Evolutionary conservation across 495 filamentous ascomycete species (phyloP).

Genomic region (Penicillium cinerascens): DNA sequence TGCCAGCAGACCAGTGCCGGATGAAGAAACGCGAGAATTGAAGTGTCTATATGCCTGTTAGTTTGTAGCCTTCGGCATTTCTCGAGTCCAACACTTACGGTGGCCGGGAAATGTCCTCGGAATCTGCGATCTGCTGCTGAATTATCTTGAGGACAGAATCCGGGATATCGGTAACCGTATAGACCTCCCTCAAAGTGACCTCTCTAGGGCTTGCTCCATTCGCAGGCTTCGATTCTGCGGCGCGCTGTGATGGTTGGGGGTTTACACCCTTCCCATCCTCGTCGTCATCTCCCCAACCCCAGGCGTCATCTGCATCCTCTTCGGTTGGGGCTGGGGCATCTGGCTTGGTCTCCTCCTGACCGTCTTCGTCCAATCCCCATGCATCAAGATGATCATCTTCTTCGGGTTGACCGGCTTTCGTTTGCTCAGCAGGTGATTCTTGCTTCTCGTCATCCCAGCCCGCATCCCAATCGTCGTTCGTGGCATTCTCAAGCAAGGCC

Average conservation of each 20-base stretch:
- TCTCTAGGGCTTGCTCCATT: constrained; percentile 41
- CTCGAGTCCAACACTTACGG: constrained; percentile 40
- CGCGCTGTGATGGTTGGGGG: constrained; percentile 10
- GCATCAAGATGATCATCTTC: constrained; percentile 62
- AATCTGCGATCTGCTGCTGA: constrained; percentile 64
- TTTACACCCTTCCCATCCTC: constrained; percentile 29
- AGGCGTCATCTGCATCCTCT: constrained; percentile 56
- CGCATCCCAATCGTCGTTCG: constrained; percentile 67
- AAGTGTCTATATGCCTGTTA: constrained; percentile 35
- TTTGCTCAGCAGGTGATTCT: constrained; percentile 28
- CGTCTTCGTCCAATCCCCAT: constrained; percentile 60
- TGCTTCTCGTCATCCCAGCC: constrained; percentile 66
- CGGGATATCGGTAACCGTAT: constrained; percentile 83
- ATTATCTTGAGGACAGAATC: constrained; percentile 71
- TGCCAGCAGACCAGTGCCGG: constrained; percentile 70
- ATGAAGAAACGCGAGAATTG: constrained; percentile 59
- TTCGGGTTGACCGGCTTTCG: constrained; percentile 6
- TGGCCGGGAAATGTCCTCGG: constrained; percentile 54
- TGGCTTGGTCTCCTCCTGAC: constrained; percentile 23
- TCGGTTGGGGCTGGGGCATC: constrained; percentile 13
- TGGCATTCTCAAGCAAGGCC: constrained; percentile 53
- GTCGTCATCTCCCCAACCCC: constrained; percentile 70
- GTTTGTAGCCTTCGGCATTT: constrained; percentile 2
- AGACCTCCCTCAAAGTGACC: constrained; percentile 78
- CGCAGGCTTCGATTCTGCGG: constrained; percentile 12